Percentiles rank a stretch among this genome's conserved stretches.
Conservation (phyloP, 441 rosid species). For the Populus hybrid region DNA sequence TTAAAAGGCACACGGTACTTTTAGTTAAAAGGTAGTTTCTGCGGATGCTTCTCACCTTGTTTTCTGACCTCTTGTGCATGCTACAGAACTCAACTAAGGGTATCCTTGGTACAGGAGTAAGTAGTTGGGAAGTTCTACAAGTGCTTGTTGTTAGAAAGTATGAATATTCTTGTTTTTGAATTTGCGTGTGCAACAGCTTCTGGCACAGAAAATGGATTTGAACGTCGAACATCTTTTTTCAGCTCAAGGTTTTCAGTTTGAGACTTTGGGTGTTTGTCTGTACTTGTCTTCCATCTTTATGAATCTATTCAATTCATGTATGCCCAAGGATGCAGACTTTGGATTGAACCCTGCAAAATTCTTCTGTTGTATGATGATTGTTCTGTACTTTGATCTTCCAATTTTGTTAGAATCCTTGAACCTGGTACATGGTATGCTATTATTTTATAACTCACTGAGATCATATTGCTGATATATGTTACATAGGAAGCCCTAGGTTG, state of each 20-base stretch:
- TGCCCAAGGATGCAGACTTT: background rate
- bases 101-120: background rate
- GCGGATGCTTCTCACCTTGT: background rate
- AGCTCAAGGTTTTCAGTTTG: background rate
- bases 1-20: background rate
- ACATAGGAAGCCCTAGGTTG: background rate
- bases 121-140: background rate
- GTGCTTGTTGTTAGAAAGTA: background rate
- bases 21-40: background rate
- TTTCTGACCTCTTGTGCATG: background rate
- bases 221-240: background rate
- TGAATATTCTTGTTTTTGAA: background rate
- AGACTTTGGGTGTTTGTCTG: background rate
- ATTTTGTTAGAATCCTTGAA: background rate
- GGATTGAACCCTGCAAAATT: background rate
- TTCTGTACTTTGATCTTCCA: background rate
- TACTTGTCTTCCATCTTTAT: background rate
- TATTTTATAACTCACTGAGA: background rate
- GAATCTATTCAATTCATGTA: background rate
- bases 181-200: background rate
- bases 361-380: background rate
- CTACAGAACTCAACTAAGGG: background rate
- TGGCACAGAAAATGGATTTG: background rate
- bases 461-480: background rate
- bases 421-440: background rate